Evolutionary conservation across 1,139 yeast genomes (phyloP).

Genomic region (Pneumocystis canis): DNA sequence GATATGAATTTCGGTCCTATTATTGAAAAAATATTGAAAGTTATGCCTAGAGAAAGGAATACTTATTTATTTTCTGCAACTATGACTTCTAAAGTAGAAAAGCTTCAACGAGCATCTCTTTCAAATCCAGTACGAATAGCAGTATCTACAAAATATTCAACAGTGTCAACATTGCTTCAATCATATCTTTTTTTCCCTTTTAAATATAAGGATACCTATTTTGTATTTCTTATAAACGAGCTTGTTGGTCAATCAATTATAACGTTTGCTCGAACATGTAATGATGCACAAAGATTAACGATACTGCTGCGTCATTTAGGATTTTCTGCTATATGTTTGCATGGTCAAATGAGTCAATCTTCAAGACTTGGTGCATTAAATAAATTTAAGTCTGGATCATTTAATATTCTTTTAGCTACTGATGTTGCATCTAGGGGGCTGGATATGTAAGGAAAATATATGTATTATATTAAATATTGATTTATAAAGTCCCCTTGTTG

Average conservation of each 20-base stretch:
- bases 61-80: conserved; percentile 92
- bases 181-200: conserved; percentile 83
- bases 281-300: conserved; percentile 85
- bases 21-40: conserved; percentile 65
- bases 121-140: conserved; percentile 82
- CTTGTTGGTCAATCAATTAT: conserved; percentile 74
- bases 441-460: conserved; percentile 69
- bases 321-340: conserved; percentile 80
- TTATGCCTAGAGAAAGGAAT: conserved; percentile 72
- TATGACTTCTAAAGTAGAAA: conserved; percentile 88
- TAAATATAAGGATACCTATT: conserved; percentile 77
- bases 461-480: neutral
- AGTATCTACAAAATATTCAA: conserved; percentile 74
- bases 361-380: conserved; percentile 87
- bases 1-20: conserved; percentile 98
- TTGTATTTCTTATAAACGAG: conserved; percentile 71
- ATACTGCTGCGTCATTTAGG: conserved; percentile 67
- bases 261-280: conserved; percentile 86
- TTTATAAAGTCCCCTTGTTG: conserved; percentile 51
- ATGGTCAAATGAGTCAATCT: conserved; percentile 84
- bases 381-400: conserved; percentile 74
- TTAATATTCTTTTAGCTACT: conserved; percentile 79
- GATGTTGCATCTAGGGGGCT: conserved; percentile 97
- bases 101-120: conserved; percentile 83
- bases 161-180: conserved; percentile 85